Base-by-base conservation (phyloP, 2,329 filamentous ascomycete species). In the Dothiorella sarmentorum region DNA sequence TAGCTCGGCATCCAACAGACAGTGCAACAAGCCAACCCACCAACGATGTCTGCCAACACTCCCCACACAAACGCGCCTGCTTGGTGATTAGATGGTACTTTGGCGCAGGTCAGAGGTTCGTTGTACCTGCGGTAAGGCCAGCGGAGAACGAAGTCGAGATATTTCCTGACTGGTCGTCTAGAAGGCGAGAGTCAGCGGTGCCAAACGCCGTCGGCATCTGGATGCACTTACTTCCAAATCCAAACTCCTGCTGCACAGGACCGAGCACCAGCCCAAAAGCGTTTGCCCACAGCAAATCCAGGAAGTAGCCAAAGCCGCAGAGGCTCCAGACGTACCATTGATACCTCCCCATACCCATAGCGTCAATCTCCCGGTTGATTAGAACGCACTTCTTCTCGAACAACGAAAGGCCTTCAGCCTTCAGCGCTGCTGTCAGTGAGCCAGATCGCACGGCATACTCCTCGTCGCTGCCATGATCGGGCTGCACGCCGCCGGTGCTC, bases 251-350 rank as follows among this genome's bases (percentile, higher is more conserved):
- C 63, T 83, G 74, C 58, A 85, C 66, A 6, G 82, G 78, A 9
- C 76, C 77, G 15, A 82, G 67, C 0, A 83, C 76, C 1, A 85
- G 74, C 10, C 81, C 81, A 63, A 85, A 82, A 0, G 79, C 82
- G 62, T 84, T 82, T 3, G 82, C 80, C 80, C 81, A 85, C 45
- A 82, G 71, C 22, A 84, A 68, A 62, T 85, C 82, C 35, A 85
- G 73, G 38, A 82, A 68, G 64, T 82, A 83, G 1, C 81, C 81
- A 33, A 82, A 79, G 33, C 81, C 81, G 61, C 80, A 83, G 0
- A 83, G 68, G 3, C 68, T 64, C 80, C 79, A 83, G 45, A 80
- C 71, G 62, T 73, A 79, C 78, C 78, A 81, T 63, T 82, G 80
- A 60, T 82, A 82, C 56, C 68, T 70, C 3, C 80, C 80, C 78